These are phyloP conservation scores for Lasiodiplodia sp. DNA, from an alignment of 2,329 filamentous ascomycete species.

Conservation along the genomic window DNA sequence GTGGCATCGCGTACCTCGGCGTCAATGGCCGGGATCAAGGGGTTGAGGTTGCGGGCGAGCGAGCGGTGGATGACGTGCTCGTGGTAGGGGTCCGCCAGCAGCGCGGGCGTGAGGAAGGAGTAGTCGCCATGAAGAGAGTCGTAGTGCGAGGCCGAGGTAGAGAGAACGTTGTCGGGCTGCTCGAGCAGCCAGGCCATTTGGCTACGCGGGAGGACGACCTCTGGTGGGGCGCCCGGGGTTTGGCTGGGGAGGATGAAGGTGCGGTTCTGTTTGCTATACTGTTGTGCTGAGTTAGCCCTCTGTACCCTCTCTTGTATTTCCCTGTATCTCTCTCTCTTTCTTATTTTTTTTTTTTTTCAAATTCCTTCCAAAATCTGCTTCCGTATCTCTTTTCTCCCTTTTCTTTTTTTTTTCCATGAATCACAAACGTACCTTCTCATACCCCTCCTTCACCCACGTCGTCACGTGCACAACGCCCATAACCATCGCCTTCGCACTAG, in stretches of 20 bases:
- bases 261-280: slow-evolving; percentile 38
- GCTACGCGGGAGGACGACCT: slow-evolving; percentile 45
- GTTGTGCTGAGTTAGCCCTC: slow-evolving; percentile 2
- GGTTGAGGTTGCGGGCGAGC: slow-evolving; percentile 49
- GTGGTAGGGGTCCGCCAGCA: slow-evolving; percentile 50
- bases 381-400: not conserved
- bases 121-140: slow-evolving; percentile 50
- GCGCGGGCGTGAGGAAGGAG: slow-evolving; percentile 44
- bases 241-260: slow-evolving; percentile 38
- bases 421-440: slow-evolving; percentile 12
- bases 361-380: no score
- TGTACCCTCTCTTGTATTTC: not conserved
- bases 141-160: slow-evolving; percentile 46
- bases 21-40: slow-evolving; percentile 46
- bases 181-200: slow-evolving; percentile 52
- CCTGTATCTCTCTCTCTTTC: no score
- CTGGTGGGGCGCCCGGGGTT: slow-evolving; percentile 37
- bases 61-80: slow-evolving; percentile 51
- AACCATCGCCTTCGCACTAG: not conserved
- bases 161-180: slow-evolving; percentile 51
- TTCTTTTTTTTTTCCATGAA: not conserved
- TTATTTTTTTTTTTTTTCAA: not conserved
- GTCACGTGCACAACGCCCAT: slow-evolving; percentile 1
- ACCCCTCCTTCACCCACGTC: slow-evolving; percentile 11
- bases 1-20: slow-evolving; percentile 48